phyloP scores from a whole-genome alignment of 805 yeast genomes.

The Wickerhamomyces subpelliculosus region DNA sequence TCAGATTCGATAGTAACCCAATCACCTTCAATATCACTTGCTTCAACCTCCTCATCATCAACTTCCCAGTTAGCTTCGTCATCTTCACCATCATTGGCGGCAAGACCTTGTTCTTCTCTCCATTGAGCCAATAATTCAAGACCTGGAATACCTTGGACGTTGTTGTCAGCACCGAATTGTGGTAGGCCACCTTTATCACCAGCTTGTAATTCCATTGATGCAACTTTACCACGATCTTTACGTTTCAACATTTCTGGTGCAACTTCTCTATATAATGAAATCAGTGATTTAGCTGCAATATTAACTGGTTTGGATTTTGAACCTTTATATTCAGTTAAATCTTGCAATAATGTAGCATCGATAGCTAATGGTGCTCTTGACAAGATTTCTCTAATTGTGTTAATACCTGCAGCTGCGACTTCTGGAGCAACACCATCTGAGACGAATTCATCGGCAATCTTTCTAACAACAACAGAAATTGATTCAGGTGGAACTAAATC shows the following conservation, averaged over 20 bases:
- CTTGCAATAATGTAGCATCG: constrained; percentile 81
- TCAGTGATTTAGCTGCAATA: constrained; percentile 88
- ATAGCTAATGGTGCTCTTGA: constrained; percentile 93
- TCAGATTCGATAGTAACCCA: constrained; percentile 88
- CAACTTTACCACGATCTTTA: constrained; percentile 91
- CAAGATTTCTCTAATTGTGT: constrained; percentile 88
- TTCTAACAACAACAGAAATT: constrained; percentile 71
- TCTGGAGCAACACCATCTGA: constrained; percentile 98
- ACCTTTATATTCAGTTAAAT: constrained; percentile 82
- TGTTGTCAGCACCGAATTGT: constrained; percentile 69
- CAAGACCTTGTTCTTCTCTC: constrained; percentile 56
- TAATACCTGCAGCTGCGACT: constrained; percentile 96
- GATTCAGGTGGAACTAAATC: constrained; percentile 97
- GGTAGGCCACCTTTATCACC: constrained; percentile 49
- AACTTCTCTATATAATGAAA: constrained; percentile 82
- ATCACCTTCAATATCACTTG: constrained; percentile 71
- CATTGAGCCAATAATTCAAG: constrained; percentile 84
- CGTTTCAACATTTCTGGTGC: constrained; percentile 92
- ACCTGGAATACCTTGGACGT: constrained; percentile 78
- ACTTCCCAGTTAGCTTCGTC: constrained; percentile 57
- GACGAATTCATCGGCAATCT: constrained; percentile 95
- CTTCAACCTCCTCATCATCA: constrained; percentile 42
- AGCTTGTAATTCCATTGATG: constrained; percentile 71
- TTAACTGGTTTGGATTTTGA: constrained; percentile 91
- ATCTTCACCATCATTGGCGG: constrained; percentile 50